Evolutionary conservation across 805 yeast genomes (phyloP).

Genomic region (Debaryomyces hansenii): DNA sequence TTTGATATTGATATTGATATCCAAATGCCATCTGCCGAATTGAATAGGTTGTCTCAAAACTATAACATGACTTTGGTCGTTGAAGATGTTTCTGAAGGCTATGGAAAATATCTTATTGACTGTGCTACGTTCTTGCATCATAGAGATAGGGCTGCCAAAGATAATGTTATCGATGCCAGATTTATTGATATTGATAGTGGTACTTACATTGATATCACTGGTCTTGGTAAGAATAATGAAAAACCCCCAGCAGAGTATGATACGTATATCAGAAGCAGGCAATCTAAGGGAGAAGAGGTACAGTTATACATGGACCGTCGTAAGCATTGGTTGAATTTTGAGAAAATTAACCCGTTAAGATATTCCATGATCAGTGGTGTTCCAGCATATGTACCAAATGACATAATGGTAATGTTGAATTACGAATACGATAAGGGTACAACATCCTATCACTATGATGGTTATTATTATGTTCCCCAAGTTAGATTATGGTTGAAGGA

Average conservation of each 20-base stretch:
- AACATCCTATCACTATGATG: constrained; percentile 17
- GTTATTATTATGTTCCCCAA: constrained; percentile 24
- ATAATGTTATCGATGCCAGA: constrained; percentile 38
- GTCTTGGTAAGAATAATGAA: constrained; percentile 24
- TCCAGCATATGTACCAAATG: constrained; percentile 30
- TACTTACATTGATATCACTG: constrained; percentile 55
- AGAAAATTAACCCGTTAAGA: constrained; percentile 51
- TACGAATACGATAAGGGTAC: constrained; percentile 26
- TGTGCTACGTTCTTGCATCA: constrained; percentile 24
- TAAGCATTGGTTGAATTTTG: constrained; percentile 30
- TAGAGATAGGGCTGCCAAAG: constrained; percentile 18
- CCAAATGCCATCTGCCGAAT: constrained; percentile 23
- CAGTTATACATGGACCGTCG: constrained; percentile 32
- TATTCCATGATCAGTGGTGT: constrained; percentile 58
- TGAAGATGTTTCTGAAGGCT: constrained; percentile 26
- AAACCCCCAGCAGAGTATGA: constrained; percentile 20
- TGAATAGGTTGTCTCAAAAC: constrained; percentile 16
- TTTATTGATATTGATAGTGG: constrained; percentile 60
- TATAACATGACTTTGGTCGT: constrained; percentile 24
- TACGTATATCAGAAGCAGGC: constrained; percentile 15
- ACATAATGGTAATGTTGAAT: constrained; percentile 25
- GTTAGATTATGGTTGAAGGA: constrained; percentile 23
- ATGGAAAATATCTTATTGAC: constrained; percentile 20
- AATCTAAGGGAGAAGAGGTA: constrained; percentile 15
- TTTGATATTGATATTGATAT: constrained; percentile 25